phyloP scores from a whole-genome alignment of 768 basidiomycete species.

The Russula sp. region DNA sequence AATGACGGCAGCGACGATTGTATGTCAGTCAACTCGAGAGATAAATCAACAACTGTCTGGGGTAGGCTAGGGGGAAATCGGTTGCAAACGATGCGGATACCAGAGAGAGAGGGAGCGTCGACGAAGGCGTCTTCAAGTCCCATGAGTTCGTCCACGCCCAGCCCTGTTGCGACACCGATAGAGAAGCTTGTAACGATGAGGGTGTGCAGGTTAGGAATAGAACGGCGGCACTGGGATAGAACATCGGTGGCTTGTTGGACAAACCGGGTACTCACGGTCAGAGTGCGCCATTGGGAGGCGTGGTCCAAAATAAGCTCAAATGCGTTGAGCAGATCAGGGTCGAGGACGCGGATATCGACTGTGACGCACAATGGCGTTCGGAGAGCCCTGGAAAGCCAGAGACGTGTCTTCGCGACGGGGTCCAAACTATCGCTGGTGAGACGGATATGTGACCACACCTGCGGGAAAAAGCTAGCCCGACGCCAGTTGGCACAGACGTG shows the following conservation, averaged over 20 bases:
- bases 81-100: constrained; percentile 13
- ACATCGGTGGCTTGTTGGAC: constrained; percentile 37
- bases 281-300: constrained; percentile 39
- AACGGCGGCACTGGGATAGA: constrained; percentile 33
- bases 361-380: constrained; percentile 41
- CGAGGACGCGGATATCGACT: constrained; percentile 37
- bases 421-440: constrained; percentile 43
- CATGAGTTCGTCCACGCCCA: constrained; percentile 10
- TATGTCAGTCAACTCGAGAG: constrained; percentile 20
- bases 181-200: constrained; percentile 27
- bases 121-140: constrained; percentile 27
- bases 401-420: constrained; percentile 37
- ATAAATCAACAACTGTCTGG: constrained; percentile 14
- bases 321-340: constrained; percentile 9
- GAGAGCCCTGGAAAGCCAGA: constrained; percentile 48
- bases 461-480: constrained; percentile 43
- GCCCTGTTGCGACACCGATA: constrained; percentile 4
- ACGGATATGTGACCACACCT: constrained; percentile 53
- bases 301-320: constrained; percentile 34
- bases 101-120: constrained; percentile 33
- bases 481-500: constrained; percentile 59
- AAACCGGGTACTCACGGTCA: constrained; percentile 37
- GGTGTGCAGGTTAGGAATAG: constrained; percentile 36
- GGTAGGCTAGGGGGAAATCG: constrained; percentile 18
- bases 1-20: constrained; percentile 25